Conservation (phyloP, 352 stramenopile genomes). For the Blastocystis sp. region DNA sequence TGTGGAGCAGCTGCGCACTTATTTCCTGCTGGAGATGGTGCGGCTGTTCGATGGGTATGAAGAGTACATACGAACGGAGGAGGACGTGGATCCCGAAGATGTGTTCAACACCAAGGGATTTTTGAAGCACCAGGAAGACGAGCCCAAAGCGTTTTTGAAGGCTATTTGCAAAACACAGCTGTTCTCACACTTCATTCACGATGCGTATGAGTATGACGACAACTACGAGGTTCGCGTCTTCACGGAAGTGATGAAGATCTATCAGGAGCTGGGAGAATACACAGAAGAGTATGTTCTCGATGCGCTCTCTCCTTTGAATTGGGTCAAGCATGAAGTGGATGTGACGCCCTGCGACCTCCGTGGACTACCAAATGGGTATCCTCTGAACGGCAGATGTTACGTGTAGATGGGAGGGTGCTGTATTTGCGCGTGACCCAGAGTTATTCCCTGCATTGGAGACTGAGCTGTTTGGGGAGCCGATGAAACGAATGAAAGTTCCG, state of each 20-base stretch:
- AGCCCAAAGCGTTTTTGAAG: slow-evolving; percentile 6
- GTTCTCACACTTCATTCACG: slow-evolving; percentile 40
- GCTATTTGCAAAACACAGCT: slow-evolving; percentile 1
- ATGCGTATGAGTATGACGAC: slow-evolving; percentile 50
- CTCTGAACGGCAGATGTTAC: background rate
- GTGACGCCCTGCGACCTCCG: slow-evolving; percentile 25
- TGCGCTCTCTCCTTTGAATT: background rate
- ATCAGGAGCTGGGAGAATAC: background rate
- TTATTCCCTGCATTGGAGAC: background rate
- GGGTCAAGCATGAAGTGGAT: slow-evolving; percentile 15
- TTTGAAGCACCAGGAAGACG: background rate
- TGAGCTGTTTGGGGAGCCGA: slow-evolving; percentile 20
- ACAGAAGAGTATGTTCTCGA: background rate
- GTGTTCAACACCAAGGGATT: slow-evolving; percentile 32
- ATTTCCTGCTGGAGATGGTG: slow-evolving; percentile 28
- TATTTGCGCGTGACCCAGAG: slow-evolving; percentile 25
- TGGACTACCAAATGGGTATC: background rate
- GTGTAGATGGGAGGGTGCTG: slow-evolving; percentile 12
- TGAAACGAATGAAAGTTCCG: slow-evolving; percentile 44
- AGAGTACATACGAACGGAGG: slow-evolving; percentile 7
- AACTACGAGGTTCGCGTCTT: slow-evolving; percentile 42
- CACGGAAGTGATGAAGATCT: slow-evolving; percentile 3
- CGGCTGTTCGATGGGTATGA: slow-evolving; percentile 2
- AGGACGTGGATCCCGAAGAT: background rate
- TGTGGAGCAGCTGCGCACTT: background rate